Base-by-base conservation (phyloP, 2,329 filamentous ascomycete genomes). In the Ascochyta clinopodiicola region DNA sequence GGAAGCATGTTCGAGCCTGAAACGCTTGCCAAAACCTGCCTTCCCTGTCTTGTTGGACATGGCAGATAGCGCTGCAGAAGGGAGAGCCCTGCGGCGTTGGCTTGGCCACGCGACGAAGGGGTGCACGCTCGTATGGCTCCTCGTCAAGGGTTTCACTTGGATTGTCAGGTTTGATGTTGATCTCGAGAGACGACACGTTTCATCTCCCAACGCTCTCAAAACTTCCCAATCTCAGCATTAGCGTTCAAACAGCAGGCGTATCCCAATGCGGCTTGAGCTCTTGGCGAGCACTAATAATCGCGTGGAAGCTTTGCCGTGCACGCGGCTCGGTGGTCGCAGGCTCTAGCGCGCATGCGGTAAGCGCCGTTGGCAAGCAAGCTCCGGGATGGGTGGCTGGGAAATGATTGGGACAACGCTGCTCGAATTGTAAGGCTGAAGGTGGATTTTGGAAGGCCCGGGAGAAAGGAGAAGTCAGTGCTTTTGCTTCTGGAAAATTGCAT, bases 251-350 rank as follows among this genome's bases (percentile, higher is more conserved):
- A 50, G 31, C 15, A 45, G 42, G 29, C 36, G 51, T 45, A 31
- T 50, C 52, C 52, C 34, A 21, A 51, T 55, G 22, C 43, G 46
- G 59, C 15, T 38, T 48, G 42, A 22, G 37, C 39, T 49, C 37
- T 47, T 50, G 37, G 59, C 48, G 25, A 27, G n/a, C 37, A 51
- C 60, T 62, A 60, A 12, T 3, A 22, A 36, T 58, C 59, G 64
- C 60, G 59, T 63, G 61, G 64, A 66, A 67, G 61, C 60, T 62
- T 57, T 63, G 63, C 64, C 64, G 64, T 51, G 62, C 52, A 40
- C 46, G 46, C 52, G 46, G 52, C 52, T 49, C 39, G 51, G 46
- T 31, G 42, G 49, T 53, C 50, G 46, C 35, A 36, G 31, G 15
- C 27, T 34, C 38, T 57, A 63, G 56, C 48, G 34, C 47, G 15